phyloP scores from a whole-genome alignment of 768 basidiomycete species.

The Tricholoma bakamatsutake region DNA sequence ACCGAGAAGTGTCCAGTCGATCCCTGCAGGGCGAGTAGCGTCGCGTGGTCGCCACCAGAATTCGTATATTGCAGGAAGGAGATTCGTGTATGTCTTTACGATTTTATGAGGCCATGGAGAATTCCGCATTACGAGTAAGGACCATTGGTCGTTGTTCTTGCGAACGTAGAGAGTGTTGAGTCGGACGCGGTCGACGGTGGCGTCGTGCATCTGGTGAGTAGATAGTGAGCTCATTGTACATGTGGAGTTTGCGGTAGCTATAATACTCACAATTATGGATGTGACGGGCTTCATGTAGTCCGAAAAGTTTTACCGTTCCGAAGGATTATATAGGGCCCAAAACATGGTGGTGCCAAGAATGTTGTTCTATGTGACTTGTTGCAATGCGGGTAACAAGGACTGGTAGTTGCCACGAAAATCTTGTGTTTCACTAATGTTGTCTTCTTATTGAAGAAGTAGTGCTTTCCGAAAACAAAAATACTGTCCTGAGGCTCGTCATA shows the following conservation, averaged over 20 bases:
- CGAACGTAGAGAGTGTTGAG: background rate
- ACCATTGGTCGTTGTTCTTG: background rate
- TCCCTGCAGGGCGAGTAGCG: background rate
- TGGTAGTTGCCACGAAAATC: background rate
- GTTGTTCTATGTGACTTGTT: background rate
- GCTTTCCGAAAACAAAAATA: background rate
- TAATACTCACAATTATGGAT: background rate
- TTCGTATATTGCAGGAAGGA: background rate
- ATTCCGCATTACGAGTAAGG: background rate
- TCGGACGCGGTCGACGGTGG: background rate
- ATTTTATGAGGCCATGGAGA: background rate
- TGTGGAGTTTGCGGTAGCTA: no score
- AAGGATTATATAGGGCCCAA: no score
- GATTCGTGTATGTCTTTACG: background rate
- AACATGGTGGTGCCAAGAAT: background rate
- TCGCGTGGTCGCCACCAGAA: background rate
- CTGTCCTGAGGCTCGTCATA: background rate
- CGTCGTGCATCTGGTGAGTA: background rate
- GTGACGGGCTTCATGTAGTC: no score
- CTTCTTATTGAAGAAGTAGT: background rate
- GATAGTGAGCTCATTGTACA: no score
- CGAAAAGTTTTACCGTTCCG: no score
- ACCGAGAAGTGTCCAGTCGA: background rate
- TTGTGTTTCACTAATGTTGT: background rate
- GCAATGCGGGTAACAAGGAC: background rate